Base-by-base conservation (phyloP, 2,329 filamentous ascomycete genomes). In the Colletotrichum chlorophyti region DNA sequence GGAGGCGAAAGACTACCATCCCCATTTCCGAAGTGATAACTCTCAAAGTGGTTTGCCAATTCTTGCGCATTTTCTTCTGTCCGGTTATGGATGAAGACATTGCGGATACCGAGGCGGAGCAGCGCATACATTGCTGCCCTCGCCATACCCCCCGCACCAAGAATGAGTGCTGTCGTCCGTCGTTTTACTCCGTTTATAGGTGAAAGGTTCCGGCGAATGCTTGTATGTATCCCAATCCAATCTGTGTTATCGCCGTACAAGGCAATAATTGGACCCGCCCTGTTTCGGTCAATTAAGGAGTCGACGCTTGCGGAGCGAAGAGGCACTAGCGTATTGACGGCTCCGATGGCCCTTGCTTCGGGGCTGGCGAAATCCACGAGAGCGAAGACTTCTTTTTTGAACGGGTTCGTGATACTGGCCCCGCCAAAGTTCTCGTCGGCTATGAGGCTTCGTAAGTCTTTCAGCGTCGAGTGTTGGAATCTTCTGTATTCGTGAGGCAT, bases 171-270 rank as follows among this genome's bases (percentile, higher is more conserved):
- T 1, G 78, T 82, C 2, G 79, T 82, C 12, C 72, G 76, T 0
- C 82, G 76, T 2, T 84, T 79, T 0, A 89, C 81, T 1, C 83
- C 84, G 60, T 89, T 89, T 4, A 88, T 87, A 0, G 90, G 90
- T 0, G 90, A 92, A 2, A 93, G 76, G 2, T 89, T 89, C 24
- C 88, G 81, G 5, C 87, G 82, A 38, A 93, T 84, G 66, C 89
- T 91, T 3, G 88, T 88, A 48, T 87, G 79, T 35, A 93, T 90
- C 3, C 90, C 90, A 26, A 92, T 88, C 87, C 90, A 93, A 69
- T 93, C 90, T 0, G 90, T 93, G 58, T 93, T 93, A 57, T 93
- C 89, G 1, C 90, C 91, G 61, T 91, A 91, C 0, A 93, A 76
- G 0, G 86, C 88, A 61, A 83, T 83, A 8, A 91, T 83, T 0